Evolutionary conservation across 192 early-diverging fungal species (phyloP).

Genomic region (Phycomyces nitens): DNA sequence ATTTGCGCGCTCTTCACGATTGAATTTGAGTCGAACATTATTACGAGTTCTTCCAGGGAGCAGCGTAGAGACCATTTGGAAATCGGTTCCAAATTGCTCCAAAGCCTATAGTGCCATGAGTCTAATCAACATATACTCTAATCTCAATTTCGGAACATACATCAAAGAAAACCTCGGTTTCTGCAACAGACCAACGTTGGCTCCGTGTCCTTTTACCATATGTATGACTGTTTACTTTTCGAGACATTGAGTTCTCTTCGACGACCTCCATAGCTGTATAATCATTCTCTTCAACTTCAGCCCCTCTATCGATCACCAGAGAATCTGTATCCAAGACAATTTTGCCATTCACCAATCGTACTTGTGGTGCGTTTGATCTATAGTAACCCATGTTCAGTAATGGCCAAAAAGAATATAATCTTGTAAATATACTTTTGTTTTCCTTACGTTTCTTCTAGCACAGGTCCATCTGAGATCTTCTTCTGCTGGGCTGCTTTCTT

Average conservation of each 20-base stretch:
- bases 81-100: conserved; percentile 37
- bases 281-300: not conserved
- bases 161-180: conserved; percentile 33
- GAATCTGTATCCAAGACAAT: conserved; percentile 34
- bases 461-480: not conserved
- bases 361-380: conserved; percentile 34
- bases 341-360: conserved; percentile 30
- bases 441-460: conserved; percentile 22
- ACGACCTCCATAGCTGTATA: conserved; percentile 25
- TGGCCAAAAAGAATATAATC: not conserved
- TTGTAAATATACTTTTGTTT: not conserved
- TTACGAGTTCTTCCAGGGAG: conserved; percentile 21
- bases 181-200: conserved; percentile 15
- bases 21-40: conserved; percentile 34
- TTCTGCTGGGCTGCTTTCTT: not conserved
- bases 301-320: conserved; percentile 15
- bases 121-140: not conserved
- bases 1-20: conserved; percentile 23
- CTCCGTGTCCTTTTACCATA: conserved; percentile 16
- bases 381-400: no score
- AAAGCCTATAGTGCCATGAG: conserved; percentile 10
- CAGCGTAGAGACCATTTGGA: conserved; percentile 31
- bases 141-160: conserved; percentile 5
- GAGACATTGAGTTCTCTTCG: conserved; percentile 27
- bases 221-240: conserved; percentile 21